A percentile compares a stretch with the other conserved stretches of the same genome.
Evolutionary conservation across 805 yeast species (phyloP).

Genomic region (Ogataea degrootiae): DNA sequence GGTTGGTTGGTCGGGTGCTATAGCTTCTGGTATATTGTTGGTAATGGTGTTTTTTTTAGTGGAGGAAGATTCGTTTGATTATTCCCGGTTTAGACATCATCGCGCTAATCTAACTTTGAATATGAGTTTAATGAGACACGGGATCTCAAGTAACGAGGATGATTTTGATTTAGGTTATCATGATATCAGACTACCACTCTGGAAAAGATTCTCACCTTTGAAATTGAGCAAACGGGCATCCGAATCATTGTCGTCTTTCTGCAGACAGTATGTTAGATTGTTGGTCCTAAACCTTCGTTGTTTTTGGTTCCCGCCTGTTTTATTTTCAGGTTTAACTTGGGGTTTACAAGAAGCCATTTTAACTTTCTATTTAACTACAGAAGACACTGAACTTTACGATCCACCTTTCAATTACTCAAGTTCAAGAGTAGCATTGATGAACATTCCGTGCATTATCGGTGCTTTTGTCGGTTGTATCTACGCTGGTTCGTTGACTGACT

Average conservation of each 20-base stretch:
- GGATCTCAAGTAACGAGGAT: slow-evolving; percentile 19
- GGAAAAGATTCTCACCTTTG: slow-evolving; percentile 14
- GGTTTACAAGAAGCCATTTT: slow-evolving; percentile 73
- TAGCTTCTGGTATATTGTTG: slow-evolving; percentile 53
- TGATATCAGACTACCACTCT: slow-evolving; percentile 14
- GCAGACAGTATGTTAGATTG: slow-evolving; percentile 37
- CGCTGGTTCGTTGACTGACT: slow-evolving; percentile 60
- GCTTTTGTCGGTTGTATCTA: slow-evolving; percentile 61
- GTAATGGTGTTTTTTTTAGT: slow-evolving; percentile 51
- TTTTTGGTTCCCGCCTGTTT: slow-evolving; percentile 50
- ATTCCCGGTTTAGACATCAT: slow-evolving; percentile 33
- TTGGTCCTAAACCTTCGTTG: slow-evolving; percentile 27
- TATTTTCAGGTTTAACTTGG: slow-evolving; percentile 66
- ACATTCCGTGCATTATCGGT: slow-evolving; percentile 65
- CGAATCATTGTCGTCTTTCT: slow-evolving; percentile 2
- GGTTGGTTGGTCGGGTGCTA: slow-evolving; percentile 70
- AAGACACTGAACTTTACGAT: slow-evolving; percentile 57
- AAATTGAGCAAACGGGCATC: slow-evolving; percentile 4
- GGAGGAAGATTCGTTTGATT: slow-evolving; percentile 70
- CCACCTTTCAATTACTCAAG: slow-evolving; percentile 63
- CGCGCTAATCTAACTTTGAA: slow-evolving; percentile 18
- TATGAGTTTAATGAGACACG: slow-evolving; percentile 23
- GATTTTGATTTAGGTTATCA: slow-evolving; percentile 22
- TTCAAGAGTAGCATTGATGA: slow-evolving; percentile 69
- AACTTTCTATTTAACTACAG: slow-evolving; percentile 68